These are phyloP conservation scores for Thraustochytrium sp. DNA, from an alignment of 352 stramenopile genomes.

Conservation along the genomic window DNA sequence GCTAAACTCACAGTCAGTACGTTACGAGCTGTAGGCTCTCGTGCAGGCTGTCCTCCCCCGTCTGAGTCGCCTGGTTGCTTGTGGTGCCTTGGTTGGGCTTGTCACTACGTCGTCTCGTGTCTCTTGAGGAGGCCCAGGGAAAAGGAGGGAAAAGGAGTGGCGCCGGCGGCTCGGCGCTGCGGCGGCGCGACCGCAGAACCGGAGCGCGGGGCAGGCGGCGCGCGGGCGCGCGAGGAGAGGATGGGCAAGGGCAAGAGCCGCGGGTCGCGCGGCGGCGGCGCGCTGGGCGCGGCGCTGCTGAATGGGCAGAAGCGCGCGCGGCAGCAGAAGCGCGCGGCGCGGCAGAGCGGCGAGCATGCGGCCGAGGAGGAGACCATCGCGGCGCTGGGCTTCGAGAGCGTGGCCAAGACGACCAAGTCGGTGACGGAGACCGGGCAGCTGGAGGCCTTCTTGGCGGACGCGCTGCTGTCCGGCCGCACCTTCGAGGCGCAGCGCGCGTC, in stretches of 20 bases:
- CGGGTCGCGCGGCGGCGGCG: background rate
- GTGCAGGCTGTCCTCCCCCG: too few relatives aligned
- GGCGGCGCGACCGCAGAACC: too few relatives aligned
- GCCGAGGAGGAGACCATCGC: constrained; percentile 7
- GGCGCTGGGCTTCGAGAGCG: constrained; percentile 30
- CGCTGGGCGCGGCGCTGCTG: constrained; percentile 30
- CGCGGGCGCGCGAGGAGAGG: too few relatives aligned
- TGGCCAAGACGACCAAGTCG: constrained; percentile 20
- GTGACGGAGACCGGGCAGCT: constrained; percentile 32
- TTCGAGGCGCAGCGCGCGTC: constrained; percentile 16
- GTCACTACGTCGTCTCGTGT: too few relatives aligned
- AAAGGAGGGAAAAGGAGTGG: too few relatives aligned
- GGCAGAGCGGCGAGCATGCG: background rate
- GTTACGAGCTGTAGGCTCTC: too few relatives aligned
- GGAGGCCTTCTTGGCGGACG: constrained; percentile 37
- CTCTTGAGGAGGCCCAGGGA: too few relatives aligned
- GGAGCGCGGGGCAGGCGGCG: too few relatives aligned
- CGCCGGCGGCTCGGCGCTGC: too few relatives aligned
- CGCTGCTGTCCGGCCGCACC: background rate
- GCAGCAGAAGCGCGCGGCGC: background rate
- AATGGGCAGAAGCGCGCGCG: constrained; percentile 5
- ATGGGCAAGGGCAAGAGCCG: constrained; percentile 36
- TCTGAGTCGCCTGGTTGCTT: too few relatives aligned
- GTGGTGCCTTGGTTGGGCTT: too few relatives aligned
- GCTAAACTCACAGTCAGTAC: too few relatives aligned